Evolutionary conservation across 148 eudicot species (phyloP).

Genomic region (Fagopyrum tataricum): DNA sequence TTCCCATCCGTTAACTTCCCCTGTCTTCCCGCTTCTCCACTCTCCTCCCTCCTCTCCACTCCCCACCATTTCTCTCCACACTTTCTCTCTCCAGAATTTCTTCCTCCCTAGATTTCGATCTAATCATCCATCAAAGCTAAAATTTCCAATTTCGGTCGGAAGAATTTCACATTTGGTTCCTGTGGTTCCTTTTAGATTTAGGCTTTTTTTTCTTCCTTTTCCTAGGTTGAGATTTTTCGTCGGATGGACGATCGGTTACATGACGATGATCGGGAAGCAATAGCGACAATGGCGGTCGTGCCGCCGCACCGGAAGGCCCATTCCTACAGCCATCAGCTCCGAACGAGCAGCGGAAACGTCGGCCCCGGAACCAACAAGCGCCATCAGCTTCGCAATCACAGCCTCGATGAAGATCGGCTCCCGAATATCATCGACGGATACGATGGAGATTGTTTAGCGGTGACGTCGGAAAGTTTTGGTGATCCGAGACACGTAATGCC

Average conservation of each 20-base stretch:
- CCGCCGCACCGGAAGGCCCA: slow-evolving; percentile 39
- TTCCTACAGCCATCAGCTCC: slow-evolving; percentile 35
- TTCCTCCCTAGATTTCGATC: background rate
- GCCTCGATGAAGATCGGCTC: slow-evolving; percentile 54
- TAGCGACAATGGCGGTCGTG: slow-evolving; percentile 23
- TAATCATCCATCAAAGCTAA: background rate
- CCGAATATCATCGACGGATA: slow-evolving; percentile 19
- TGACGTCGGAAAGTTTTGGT: slow-evolving; percentile 13
- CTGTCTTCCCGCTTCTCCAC: slow-evolving; percentile 29
- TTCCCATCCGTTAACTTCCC: slow-evolving; percentile 24
- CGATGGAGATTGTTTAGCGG: slow-evolving; percentile 8
- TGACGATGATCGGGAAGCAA: slow-evolving; percentile 44
- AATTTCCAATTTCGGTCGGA: background rate
- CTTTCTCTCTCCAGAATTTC: slow-evolving; percentile 9
- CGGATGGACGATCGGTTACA: slow-evolving; percentile 33
- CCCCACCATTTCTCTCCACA: slow-evolving; percentile 7
- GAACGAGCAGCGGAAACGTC: slow-evolving; percentile 7
- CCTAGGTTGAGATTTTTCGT: background rate
- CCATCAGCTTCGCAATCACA: slow-evolving; percentile 50
- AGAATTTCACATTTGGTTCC: background rate
- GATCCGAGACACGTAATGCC: slow-evolving; percentile 22
- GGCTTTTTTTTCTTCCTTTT: background rate
- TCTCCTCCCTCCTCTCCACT: slow-evolving; percentile 7
- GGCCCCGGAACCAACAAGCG: slow-evolving; percentile 4
- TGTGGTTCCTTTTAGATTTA: background rate